Evolutionary conservation across 768 basidiomycete genomes (phyloP).

Genomic region (Tricholomella constricta): DNA sequence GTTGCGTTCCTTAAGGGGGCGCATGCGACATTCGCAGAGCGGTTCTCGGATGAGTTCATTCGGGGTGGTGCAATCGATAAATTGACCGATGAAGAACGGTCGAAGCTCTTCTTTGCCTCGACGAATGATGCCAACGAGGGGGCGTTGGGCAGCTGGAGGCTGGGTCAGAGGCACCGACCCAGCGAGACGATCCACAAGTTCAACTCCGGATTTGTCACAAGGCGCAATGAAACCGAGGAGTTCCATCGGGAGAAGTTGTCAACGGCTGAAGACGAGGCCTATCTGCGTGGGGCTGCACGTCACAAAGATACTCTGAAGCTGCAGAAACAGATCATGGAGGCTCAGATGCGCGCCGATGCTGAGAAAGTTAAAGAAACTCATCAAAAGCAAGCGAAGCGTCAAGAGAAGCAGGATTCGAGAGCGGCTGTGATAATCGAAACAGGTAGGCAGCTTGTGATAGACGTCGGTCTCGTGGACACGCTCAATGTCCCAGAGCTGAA

Average conservation of each 20-base stretch:
- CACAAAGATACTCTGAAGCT: background rate
- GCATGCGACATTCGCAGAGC: constrained; percentile 19
- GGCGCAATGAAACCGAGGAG: background rate
- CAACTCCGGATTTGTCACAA: constrained; percentile 15
- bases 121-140: constrained; percentile 28
- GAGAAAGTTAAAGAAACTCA: too few species aligned
- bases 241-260: background rate
- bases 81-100: too few species aligned
- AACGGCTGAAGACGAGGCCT: background rate
- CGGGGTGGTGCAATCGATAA: too few species aligned
- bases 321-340: background rate
- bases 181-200: constrained; percentile 9
- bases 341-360: too few species aligned
- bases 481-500: background rate
- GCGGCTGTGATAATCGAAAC: background rate
- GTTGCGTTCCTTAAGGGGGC: constrained; percentile 27
- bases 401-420: too few species aligned
- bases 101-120: constrained; percentile 1
- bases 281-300: background rate
- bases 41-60: constrained; percentile 25
- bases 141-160: constrained; percentile 18
- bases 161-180: constrained; percentile 5
- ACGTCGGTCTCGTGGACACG: background rate
- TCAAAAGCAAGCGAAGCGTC: too few species aligned
- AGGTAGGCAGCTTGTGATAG: background rate